Conservation (phyloP, 1,139 yeast genomes). For the Diutina pseudorugosa region DNA sequence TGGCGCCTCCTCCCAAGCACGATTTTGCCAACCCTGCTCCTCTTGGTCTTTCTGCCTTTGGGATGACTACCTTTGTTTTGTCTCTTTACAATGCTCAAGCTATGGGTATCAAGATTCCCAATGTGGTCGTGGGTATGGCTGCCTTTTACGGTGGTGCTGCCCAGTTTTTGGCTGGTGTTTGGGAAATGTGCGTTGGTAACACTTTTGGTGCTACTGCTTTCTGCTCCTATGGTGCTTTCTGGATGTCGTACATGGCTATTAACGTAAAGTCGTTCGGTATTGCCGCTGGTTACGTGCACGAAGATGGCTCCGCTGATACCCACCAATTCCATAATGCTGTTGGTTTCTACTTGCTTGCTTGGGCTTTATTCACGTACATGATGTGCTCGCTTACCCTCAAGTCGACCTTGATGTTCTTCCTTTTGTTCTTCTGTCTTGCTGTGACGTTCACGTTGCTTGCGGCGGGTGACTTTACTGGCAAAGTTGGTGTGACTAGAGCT, state of each 20-base stretch:
- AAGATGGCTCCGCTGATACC: conserved; percentile 15
- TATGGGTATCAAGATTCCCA: conserved; percentile 36
- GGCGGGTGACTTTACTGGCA: conserved; percentile 41
- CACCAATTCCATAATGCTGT: conserved; percentile 37
- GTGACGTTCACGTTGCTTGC: conserved; percentile 45
- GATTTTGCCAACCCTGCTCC: conserved; percentile 10
- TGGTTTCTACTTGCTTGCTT: conserved; percentile 50
- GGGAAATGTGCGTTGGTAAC: conserved; percentile 56
- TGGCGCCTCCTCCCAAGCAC: conserved; percentile 6
- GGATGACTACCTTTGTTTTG: conserved; percentile 9
- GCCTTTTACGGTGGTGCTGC: conserved; percentile 51
- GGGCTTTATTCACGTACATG: conserved; percentile 52
- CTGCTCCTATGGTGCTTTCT: conserved; percentile 64
- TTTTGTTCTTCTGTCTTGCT: conserved; percentile 41
- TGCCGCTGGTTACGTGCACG: conserved; percentile 27
- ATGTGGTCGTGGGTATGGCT: conserved; percentile 35
- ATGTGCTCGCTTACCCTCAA: conserved; percentile 48
- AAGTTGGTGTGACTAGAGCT: conserved; percentile 37
- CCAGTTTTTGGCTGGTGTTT: conserved; percentile 52
- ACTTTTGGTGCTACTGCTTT: conserved; percentile 57
- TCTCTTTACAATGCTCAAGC: conserved; percentile 30
- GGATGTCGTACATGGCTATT: conserved; percentile 56
- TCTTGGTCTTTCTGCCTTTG: conserved; percentile 9
- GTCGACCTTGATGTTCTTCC: conserved; percentile 49
- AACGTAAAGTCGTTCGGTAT: conserved; percentile 45